Conservation (phyloP, 2,329 filamentous ascomycete species). For the Aspergillus vadensis region DNA sequence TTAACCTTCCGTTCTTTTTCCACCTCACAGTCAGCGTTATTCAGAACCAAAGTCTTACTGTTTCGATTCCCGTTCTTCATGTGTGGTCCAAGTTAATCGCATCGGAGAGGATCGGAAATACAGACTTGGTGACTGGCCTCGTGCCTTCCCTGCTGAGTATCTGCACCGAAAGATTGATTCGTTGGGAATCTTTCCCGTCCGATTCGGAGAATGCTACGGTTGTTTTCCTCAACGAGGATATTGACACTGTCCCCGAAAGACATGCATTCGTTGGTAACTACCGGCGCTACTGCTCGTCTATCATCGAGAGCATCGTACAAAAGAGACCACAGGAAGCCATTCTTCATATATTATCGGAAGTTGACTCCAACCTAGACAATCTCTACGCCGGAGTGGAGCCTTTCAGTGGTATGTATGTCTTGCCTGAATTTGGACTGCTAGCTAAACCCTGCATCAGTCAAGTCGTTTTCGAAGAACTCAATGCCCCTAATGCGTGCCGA, state of each 20-base stretch:
- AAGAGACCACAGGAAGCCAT: constrained; percentile 82
- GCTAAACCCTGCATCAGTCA: constrained; percentile 27
- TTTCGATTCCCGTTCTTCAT: constrained; percentile 90
- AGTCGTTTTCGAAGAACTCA: constrained; percentile 44
- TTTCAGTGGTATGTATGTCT: constrained; percentile 61
- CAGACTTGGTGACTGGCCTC: constrained; percentile 59
- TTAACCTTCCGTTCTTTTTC: constrained; percentile 74
- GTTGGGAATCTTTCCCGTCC: constrained; percentile 83
- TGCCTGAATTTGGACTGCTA: not conserved
- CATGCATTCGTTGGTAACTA: constrained; percentile 97
- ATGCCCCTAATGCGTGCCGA: constrained; percentile 69
- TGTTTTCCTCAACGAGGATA: constrained; percentile 85
- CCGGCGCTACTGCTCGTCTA: constrained; percentile 80
- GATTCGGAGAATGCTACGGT: constrained; percentile 78
- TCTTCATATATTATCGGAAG: constrained; percentile 78
- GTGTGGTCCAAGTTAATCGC: constrained; percentile 83
- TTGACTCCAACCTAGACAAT: constrained; percentile 71
- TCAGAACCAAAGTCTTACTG: constrained; percentile 81
- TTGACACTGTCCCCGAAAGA: constrained; percentile 88
- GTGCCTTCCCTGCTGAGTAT: constrained; percentile 78
- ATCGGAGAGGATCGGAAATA: constrained; percentile 66
- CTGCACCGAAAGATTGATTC: constrained; percentile 79
- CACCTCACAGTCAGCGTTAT: constrained; percentile 77
- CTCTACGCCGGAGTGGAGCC: constrained; percentile 71
- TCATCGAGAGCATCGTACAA: constrained; percentile 84